Base-by-base conservation (phyloP, 1,139 yeast species). In the Pichia sp. region DNA sequence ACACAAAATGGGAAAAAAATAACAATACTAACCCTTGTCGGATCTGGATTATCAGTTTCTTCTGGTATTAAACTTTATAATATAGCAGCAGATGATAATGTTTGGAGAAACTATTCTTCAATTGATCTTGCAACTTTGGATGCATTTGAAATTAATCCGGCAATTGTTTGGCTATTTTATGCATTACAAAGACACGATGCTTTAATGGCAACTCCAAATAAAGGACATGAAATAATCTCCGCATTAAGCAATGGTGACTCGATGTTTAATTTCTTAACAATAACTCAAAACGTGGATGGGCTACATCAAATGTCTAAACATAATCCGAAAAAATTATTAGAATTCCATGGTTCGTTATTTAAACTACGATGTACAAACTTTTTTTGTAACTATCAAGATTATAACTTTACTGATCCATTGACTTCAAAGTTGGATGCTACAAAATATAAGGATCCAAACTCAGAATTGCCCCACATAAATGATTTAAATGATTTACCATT, bases 91-190 rank as follows among this genome's bases (percentile, higher is more conserved):
- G 25, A 92, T 0, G 66, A 82, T 26, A 37, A 26, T 7, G 38
- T 42, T 1, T 88, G 96, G 96, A 74, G 79, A 56, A 80, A 81
- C 56, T 84, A 79, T 65, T 85, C 84, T 47, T 80, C 89, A 60
- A 82, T 86, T 42, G 96, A 88, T 58, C 69, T 88, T 46, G 95
- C 95, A 7, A 88, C 96, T 0, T 95, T 95, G 0, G 96, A 88
- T 61, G 95, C 96, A 5, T 88, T 88, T 61, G 78, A 80, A 51
- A 71, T 73, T 20, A 90, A 87, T 60, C 96, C 96, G 0, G 86
- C 87, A 0, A 70, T 87, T 24, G 96, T 88, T 4, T 88, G 96
- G 96, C 92, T 85, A 60, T 88, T 85, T 59, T 87, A 88, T 63
- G 74, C 89, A 8, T 78, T 80, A 66, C 68, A 95, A 52, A 64